A percentile compares a stretch with the other conserved stretches of the same genome.
Evolutionary conservation across 2,329 filamentous ascomycete species (phyloP).

Genomic region (Nectriaceae sp.): DNA sequence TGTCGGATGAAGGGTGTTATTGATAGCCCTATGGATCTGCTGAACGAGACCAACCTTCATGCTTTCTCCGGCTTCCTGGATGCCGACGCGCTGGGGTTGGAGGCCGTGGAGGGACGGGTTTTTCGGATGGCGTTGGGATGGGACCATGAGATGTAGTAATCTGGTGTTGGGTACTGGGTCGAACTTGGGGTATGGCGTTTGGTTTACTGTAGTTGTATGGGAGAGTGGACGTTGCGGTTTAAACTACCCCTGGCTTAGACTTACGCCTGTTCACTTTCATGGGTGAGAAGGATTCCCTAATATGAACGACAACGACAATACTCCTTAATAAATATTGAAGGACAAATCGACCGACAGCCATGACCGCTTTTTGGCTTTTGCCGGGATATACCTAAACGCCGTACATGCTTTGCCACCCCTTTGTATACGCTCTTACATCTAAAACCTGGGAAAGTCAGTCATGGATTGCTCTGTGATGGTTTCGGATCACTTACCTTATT

Average conservation of each 20-base stretch:
- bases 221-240: too few relatives aligned
- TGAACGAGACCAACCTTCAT: background rate
- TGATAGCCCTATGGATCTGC: background rate
- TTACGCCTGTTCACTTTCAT: too few relatives aligned
- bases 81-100: background rate
- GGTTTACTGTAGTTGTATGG: too few relatives aligned
- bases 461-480: background rate
- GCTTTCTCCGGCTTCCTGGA: background rate
- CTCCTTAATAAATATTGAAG: too few relatives aligned
- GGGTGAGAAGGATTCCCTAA: too few relatives aligned
- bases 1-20: background rate
- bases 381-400: constrained; percentile 34
- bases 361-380: constrained; percentile 31
- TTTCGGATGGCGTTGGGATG: background rate
- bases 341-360: constrained; percentile 21
- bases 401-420: constrained; percentile 28
- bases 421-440: constrained; percentile 20
- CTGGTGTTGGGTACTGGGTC: too few relatives aligned
- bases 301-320: too few relatives aligned
- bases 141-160: background rate
- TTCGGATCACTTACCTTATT: constrained; percentile 64
- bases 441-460: constrained; percentile 35
- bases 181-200: too few relatives aligned
- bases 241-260: too few relatives aligned
- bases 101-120: background rate